Evolutionary conservation across 78 protist genomes (phyloP).

Genomic region (Guillardia theta): DNA sequence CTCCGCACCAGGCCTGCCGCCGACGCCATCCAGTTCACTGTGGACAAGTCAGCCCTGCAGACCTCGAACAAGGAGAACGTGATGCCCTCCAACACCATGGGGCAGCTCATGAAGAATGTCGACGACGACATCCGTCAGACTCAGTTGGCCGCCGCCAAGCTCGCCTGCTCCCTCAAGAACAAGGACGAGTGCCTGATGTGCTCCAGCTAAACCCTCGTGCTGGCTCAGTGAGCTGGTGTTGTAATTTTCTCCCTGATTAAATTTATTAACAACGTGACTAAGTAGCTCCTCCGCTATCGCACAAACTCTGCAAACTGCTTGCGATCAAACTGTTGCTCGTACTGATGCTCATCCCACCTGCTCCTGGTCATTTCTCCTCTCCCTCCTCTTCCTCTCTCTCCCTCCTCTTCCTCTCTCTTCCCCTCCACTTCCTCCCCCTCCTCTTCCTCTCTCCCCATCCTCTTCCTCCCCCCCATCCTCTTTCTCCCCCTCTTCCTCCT

Average conservation of each 20-base stretch:
- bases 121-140: background rate
- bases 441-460: background rate
- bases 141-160: background rate
- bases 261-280: no score
- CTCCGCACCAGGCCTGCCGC: constrained; percentile 94
- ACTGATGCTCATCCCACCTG: no score
- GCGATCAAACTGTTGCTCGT: no score
- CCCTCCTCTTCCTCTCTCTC: background rate
- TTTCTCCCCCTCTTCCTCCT: background rate
- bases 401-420: background rate
- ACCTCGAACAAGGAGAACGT: background rate
- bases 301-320: no score
- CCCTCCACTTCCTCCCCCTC: background rate
- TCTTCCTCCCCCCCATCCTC: background rate
- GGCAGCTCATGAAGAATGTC: background rate
- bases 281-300: no score
- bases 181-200: constrained; percentile 33
- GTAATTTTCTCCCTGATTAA: no score
- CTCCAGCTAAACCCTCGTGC: background rate
- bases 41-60: constrained; percentile 66
- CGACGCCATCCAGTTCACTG: constrained; percentile 96
- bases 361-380: background rate
- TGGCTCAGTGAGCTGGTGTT: no score
- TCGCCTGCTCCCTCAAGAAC: constrained; percentile 35
- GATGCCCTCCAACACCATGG: background rate